Percentiles rank a stretch among this genome's conserved stretches.
phyloP scores from a whole-genome alignment of 108 stramenopile species.

The Skeletonema grethae region DNA sequence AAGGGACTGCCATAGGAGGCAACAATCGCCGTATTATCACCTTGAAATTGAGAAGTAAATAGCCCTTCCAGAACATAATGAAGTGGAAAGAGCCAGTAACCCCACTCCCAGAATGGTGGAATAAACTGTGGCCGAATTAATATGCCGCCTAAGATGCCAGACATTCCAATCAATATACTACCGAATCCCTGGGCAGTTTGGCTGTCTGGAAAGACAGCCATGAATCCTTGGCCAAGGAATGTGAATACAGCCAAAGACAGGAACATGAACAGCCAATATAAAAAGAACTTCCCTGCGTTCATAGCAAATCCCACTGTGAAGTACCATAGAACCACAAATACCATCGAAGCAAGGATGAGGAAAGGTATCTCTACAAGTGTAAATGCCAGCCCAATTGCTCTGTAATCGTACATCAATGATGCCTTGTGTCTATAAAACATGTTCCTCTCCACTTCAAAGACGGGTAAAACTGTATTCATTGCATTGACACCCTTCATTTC shows the following conservation, averaged over 20 bases:
- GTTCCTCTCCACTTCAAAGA: constrained; percentile 76
- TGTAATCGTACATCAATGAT: constrained; percentile 64
- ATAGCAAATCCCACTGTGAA: constrained; percentile 56
- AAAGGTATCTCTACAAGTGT: constrained; percentile 70
- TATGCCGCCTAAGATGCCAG: constrained; percentile 62
- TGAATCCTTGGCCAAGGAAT: constrained; percentile 54
- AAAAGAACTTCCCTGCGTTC: constrained; percentile 62
- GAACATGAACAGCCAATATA: constrained; percentile 49
- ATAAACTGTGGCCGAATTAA: constrained; percentile 65
- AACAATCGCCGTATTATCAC: constrained; percentile 58
- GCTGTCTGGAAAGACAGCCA: constrained; percentile 56
- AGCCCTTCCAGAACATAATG: constrained; percentile 70
- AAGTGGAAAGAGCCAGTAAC: constrained; percentile 51
- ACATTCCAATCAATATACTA: constrained; percentile 47
- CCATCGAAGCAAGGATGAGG: constrained; percentile 48
- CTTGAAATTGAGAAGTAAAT: constrained; percentile 56
- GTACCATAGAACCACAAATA: constrained; percentile 62
- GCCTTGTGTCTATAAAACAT: constrained; percentile 82
- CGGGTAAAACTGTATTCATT: constrained; percentile 59
- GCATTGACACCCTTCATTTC: constrained; percentile 46
- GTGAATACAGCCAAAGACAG: constrained; percentile 43
- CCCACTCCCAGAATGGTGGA: constrained; percentile 48
- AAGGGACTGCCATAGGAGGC: constrained; percentile 53
- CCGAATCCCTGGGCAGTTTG: constrained; percentile 61
- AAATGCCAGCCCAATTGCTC: constrained; percentile 48